Conservation (phyloP, 108 stramenopile genomes). For the Nannochloropsis granulata region DNA sequence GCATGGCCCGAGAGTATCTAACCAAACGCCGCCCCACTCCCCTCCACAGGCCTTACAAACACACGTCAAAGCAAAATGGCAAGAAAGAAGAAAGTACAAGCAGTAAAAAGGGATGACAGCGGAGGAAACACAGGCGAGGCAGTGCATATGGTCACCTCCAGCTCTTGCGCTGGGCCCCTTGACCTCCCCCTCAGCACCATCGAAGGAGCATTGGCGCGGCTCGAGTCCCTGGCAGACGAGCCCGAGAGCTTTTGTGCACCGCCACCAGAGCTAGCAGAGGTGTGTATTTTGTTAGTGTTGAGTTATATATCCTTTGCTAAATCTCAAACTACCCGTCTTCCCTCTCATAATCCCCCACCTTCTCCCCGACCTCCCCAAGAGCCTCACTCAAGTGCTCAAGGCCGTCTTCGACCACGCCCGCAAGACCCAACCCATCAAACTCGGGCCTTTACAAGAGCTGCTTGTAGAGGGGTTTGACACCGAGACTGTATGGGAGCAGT, state of each 20-base stretch:
- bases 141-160: no score
- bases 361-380: neutral
- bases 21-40: no score
- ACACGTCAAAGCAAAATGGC: no score
- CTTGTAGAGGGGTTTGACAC: slow-evolving; percentile 36
- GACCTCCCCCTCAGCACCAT: neutral
- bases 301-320: no score
- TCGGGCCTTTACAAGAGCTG: neutral
- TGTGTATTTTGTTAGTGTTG: neutral
- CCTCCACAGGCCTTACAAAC: no score
- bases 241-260: neutral
- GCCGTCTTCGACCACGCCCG: neutral
- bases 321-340: no score
- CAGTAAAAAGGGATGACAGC: no score
- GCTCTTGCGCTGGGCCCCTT: no score
- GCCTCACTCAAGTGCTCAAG: neutral
- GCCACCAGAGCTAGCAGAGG: neutral
- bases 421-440: neutral
- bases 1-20: no score
- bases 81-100: no score
- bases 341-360: no score
- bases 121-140: no score
- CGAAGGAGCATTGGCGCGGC: neutral
- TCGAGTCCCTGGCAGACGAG: neutral
- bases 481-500: slow-evolving; percentile 77